phyloP scores from a whole-genome alignment of 306 rosid genomes.

The Abrus pulchellus region DNA sequence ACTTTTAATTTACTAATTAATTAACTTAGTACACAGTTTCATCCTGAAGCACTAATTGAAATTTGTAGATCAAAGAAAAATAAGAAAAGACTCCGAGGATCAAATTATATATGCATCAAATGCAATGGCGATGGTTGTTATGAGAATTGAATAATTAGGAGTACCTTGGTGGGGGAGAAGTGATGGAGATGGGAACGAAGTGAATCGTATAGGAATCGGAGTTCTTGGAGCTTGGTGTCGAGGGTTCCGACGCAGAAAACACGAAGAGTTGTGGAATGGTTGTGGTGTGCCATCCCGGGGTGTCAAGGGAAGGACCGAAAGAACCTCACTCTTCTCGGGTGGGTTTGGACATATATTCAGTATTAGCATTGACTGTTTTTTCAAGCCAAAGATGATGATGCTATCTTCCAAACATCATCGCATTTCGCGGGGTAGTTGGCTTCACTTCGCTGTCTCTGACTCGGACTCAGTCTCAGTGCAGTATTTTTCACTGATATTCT shows the following conservation, averaged over 20 bases:
- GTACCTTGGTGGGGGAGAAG: slow-evolving; percentile 71
- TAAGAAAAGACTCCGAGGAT: not conserved
- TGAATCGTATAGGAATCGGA: slow-evolving; percentile 70
- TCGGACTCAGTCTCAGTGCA: no score
- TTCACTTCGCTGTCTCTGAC: no score
- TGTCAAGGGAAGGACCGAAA: not conserved
- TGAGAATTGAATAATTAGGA: not conserved
- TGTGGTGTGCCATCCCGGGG: not conserved
- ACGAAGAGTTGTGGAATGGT: slow-evolving; percentile 52
- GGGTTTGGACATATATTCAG: not conserved
- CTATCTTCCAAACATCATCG: no score
- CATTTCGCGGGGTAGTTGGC: no score
- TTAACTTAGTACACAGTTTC: not conserved
- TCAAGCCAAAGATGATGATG: no score
- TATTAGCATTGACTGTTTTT: no score
- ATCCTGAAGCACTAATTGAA: not conserved
- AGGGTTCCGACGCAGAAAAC: slow-evolving; percentile 86
- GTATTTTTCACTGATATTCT: no score
- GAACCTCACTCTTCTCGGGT: not conserved
- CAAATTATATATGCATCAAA: not conserved
- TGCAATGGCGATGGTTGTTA: not conserved
- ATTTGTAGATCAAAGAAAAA: not conserved
- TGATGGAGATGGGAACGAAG: slow-evolving; percentile 69
- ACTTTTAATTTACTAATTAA: not conserved
- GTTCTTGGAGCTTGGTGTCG: slow-evolving; percentile 87